Evolutionary conservation across 805 yeast species (phyloP), one percentile per base, ranked within the genome.

Genomic region (Pichia californica): DNA sequence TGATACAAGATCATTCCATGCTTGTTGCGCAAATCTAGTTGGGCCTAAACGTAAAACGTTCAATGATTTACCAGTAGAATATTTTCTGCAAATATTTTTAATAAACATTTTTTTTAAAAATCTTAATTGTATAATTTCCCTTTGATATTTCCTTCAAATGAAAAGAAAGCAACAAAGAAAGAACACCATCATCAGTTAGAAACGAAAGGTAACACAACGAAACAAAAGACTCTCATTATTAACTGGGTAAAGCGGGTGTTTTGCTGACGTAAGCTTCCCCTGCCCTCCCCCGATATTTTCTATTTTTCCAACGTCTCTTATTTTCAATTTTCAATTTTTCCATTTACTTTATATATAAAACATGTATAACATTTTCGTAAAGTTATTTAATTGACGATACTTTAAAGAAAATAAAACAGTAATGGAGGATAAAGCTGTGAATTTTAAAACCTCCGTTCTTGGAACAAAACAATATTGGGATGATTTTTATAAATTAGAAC

Each of bases 401-500:
- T n/a, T n/a, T n/a, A n/a, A n/a, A n/a, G n/a, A n/a, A n/a, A n/a
- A n/a, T n/a, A n/a, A n/a, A n/a, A n/a, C n/a, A 7, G 16, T n/a
- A 10, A 36, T 36, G 39, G 31, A 11, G 2, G 55, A 58, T 30
- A 57, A 56, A 28, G 52, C 56, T 7, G 44, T 57, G 1, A 49
- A 79, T 35, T 68, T 88, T 36, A 81, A 84, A 55, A 74, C 79
- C 18, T 89, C 96, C 14, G 83, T 83, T 54, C 70, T 91, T 38
- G 98, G 98, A 7, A 88, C 96, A 0, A 79, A 81, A 56, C 71
- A 82, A 56, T 89, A 91, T 68, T 91, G 99, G 98, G 89, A 93
- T 62, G 76, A 81, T 41, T 86, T 91, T 61, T 91, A 91, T 62
- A 67, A 76, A 34, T 57, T 76, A 18, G 99, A 91, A 57, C 74